Evolutionary conservation across 2,329 filamentous ascomycete species (phyloP).

Genomic region (Hypoxylon sp.): DNA sequence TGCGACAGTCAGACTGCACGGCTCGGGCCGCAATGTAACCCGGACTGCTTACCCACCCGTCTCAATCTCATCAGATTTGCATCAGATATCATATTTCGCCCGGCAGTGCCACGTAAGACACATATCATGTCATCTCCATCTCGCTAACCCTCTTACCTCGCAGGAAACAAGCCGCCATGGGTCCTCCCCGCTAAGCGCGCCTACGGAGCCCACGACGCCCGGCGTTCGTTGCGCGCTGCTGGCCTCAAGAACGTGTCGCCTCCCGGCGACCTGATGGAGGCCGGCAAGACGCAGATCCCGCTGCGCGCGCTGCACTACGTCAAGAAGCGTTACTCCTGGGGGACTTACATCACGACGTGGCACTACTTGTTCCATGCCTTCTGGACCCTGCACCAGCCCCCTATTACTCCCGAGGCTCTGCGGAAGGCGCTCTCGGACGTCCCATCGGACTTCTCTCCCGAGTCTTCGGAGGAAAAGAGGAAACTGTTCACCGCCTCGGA

Average conservation of each 20-base stretch:
- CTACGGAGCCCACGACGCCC: constrained; percentile 63
- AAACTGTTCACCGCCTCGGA: constrained; percentile 65
- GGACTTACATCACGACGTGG: constrained; percentile 67
- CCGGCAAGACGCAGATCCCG: constrained; percentile 64
- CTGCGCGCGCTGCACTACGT: constrained; percentile 76
- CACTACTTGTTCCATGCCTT: constrained; percentile 69
- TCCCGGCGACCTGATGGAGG: constrained; percentile 60
- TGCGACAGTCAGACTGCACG: constrained; percentile 1
- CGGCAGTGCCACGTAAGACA: constrained; percentile 2
- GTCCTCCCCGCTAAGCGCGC: constrained; percentile 74
- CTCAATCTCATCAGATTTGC: not conserved
- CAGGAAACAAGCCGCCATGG: constrained; percentile 83
- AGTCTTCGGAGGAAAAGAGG: constrained; percentile 27
- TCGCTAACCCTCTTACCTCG: not conserved
- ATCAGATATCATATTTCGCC: not conserved
- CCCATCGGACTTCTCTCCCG: constrained; percentile 2
- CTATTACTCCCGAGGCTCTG: constrained; percentile 39
- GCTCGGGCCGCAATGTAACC: constrained; percentile 10
- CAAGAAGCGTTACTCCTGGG: constrained; percentile 66
- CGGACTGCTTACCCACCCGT: not conserved
- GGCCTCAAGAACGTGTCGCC: constrained; percentile 55
- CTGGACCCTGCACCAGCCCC: constrained; percentile 60
- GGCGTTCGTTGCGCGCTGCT: constrained; percentile 56
- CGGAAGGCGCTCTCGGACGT: constrained; percentile 38
- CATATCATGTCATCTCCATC: constrained; percentile 1